These are phyloP conservation scores for Diplodia seriata DNA, from an alignment of 2,329 filamentous ascomycete species.

Conservation along the genomic window DNA sequence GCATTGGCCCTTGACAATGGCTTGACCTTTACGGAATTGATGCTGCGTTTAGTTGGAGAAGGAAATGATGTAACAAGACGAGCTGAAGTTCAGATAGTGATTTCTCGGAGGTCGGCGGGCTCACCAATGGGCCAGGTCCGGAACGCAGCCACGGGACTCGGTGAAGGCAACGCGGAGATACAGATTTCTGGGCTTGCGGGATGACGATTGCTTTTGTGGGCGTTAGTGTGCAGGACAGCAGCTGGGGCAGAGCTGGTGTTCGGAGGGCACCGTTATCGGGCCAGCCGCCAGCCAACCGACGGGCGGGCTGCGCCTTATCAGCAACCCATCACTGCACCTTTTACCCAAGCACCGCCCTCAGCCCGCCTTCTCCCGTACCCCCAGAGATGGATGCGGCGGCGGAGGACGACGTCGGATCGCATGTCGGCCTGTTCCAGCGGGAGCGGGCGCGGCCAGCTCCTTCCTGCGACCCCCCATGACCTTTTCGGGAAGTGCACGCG, in stretches of 20 bases:
- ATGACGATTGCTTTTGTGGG: conserved; percentile 21
- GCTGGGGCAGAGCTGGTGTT: background rate
- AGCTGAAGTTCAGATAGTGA: background rate
- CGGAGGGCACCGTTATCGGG: conserved; percentile 29
- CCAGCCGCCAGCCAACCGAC: conserved; percentile 18
- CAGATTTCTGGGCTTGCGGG: conserved; percentile 7
- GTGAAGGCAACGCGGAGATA: conserved; percentile 1
- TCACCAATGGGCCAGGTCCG: background rate
- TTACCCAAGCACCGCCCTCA: conserved; percentile 22
- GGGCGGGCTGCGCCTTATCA: conserved; percentile 14
- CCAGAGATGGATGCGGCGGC: conserved; percentile 6
- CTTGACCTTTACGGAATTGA: no score
- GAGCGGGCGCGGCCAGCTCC: conserved; percentile 12
- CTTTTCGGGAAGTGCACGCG: conserved; percentile 24
- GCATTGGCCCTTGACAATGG: no score
- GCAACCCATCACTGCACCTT: conserved; percentile 28
- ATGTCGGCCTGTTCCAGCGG: conserved; percentile 25
- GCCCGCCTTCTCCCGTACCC: conserved; percentile 20
- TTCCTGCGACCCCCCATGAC: background rate
- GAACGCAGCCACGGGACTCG: conserved; percentile 9
- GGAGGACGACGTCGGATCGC: conserved; percentile 25
- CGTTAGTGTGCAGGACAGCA: background rate
- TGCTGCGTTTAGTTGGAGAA: background rate
- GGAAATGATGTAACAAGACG: background rate
- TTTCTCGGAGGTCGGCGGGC: conserved; percentile 5